phyloP scores from a whole-genome alignment of 768 basidiomycete species.

The Nidularia pulvinata region DNA sequence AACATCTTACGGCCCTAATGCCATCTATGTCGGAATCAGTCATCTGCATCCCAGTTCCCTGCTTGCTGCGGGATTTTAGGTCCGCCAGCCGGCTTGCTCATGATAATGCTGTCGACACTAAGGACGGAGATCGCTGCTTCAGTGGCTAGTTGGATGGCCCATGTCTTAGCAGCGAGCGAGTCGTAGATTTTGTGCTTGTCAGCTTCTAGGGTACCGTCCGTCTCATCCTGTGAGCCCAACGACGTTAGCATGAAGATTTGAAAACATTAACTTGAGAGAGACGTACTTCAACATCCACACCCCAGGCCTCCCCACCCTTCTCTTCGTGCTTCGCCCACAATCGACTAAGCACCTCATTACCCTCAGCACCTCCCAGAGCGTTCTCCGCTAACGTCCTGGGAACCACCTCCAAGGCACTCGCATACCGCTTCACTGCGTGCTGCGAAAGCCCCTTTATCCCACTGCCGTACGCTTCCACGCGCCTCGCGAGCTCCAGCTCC shows the following conservation, averaged over 20 bases:
- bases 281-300: conserved; percentile 87
- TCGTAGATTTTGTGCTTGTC: conserved; percentile 74
- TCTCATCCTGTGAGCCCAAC: conserved; percentile 54
- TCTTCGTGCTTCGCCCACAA: conserved; percentile 91
- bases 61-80: conserved; percentile 88
- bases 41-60: conserved; percentile 87
- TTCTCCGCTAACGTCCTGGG: conserved; percentile 95
- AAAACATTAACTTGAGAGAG: background rate
- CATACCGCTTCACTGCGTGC: conserved; percentile 91
- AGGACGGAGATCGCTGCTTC: conserved; percentile 91
- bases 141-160: conserved; percentile 90
- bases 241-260: background rate
- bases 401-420: conserved; percentile 88
- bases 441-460: conserved; percentile 90
- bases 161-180: conserved; percentile 86
- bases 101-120: conserved; percentile 97
- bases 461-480: conserved; percentile 85
- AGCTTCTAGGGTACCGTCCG: conserved; percentile 73
- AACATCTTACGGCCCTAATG: too few relatives aligned
- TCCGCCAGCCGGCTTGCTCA: conserved; percentile 91
- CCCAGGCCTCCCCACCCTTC: conserved; percentile 72
- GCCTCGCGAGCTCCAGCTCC: conserved; percentile 88
- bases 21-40: conserved; percentile 20
- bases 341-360: conserved; percentile 88
- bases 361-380: conserved; percentile 87